A percentile compares a stretch with the other conserved stretches of the same genome.
Conservation (phyloP, 1,284 basidiomycete species). For the Cryptococcus deneoformans region DNA sequence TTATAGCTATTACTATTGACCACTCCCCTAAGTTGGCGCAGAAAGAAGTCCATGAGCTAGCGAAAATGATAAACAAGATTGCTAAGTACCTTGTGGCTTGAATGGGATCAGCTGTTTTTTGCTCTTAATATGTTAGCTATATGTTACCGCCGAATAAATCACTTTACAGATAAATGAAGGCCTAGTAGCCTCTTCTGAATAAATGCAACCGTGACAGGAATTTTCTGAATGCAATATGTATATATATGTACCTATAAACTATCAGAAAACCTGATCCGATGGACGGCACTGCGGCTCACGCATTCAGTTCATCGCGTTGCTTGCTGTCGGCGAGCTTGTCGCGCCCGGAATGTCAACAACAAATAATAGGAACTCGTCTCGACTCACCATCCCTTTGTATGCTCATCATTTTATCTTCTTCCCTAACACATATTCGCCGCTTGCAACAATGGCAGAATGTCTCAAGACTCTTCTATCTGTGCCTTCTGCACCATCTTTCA, state of each 20-base stretch:
- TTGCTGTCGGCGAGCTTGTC: no score
- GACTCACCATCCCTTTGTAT: background rate
- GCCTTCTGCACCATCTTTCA: constrained; percentile 60
- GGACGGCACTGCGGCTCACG: no score
- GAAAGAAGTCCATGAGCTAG: constrained; percentile 64
- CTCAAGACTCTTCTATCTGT: constrained; percentile 52
- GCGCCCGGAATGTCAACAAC: no score
- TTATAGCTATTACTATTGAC: constrained; percentile 63
- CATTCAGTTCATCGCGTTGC: no score
- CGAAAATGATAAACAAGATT: constrained; percentile 57
- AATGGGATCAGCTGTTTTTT: background rate
- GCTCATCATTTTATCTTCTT: background rate
- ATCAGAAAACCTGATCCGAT: no score
- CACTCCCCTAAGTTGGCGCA: constrained; percentile 61
- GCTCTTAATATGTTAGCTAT: no score
- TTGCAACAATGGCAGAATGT: background rate
- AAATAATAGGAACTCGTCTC: background rate
- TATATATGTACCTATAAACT: no score
- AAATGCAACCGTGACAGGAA: no score
- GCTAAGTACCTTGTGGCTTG: constrained; percentile 49
- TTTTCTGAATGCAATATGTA: no score
- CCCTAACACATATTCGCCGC: background rate
- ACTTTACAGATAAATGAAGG: no score
- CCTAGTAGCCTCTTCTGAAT: no score
- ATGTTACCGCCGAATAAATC: no score